Base-by-base conservation (phyloP, 2,329 filamentous ascomycete genomes). In the Aspergillus tamarii region DNA sequence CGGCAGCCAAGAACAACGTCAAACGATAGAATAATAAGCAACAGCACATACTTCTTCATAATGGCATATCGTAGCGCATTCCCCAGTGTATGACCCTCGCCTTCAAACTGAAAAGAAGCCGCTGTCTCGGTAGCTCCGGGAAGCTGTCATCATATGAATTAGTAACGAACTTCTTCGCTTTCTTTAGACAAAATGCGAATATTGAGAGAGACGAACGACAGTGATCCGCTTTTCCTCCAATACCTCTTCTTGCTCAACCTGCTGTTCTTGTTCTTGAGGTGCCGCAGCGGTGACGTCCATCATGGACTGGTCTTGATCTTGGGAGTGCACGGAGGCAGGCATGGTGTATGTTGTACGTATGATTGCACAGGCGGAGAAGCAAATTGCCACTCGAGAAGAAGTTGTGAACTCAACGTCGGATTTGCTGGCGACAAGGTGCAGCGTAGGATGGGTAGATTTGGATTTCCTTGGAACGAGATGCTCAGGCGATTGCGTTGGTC, bases 1-100 rank as follows among this genome's bases (percentile, higher is more conserved):
- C 19, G 26, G n/a, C 50, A 34, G 11, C 30, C 43, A 26, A n/a
- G 12, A 14, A 16, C 12, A 28, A 34, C 8, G 30, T 21, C 36
- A 21, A 21, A 34, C 50, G 59, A 19, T 26, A 46, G 61, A 50
- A 58, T n/a, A 41, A 60, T 39, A 36, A 23, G 48, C 34, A 52
- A 14, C 28, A 12, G 34, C 54, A 75, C 88, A 69, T 83, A 97
- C 94, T 99, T 99, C 82, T 98, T 98, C 92, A 97, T 97, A 73
- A 99, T 96, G 67, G 97, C 91, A 77, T 94, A 98, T 74, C 95
- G 87, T 71, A 99, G 82, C 11, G 94, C 93, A 79, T 99, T 99
- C 32, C 95, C 95, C 59, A 99, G 84, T 0, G 95, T 99, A 80
- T 99, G 95, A 50, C 96, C 93, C 82, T 99, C 95, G 53, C 92